Percentiles rank a stretch among this genome's conserved stretches.
Conservation (phyloP, 345 rosid species). For the Salix viminalis region DNA sequence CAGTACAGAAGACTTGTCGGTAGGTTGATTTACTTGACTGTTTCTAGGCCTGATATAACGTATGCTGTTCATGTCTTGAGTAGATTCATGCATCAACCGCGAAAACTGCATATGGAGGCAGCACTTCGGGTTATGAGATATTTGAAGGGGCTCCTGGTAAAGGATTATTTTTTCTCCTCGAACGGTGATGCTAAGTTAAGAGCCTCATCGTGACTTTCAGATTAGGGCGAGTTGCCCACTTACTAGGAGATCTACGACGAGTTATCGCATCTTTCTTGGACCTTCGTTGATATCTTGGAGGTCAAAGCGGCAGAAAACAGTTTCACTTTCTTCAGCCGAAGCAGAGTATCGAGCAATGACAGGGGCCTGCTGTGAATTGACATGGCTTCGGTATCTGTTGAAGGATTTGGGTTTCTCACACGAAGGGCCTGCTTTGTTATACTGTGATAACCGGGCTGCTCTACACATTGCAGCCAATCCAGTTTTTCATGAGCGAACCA, state of each 20-base stretch:
- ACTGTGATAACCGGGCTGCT: too few relatives aligned
- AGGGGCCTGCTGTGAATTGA: too few relatives aligned
- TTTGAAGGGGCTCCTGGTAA: not conserved
- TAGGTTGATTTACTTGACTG: not conserved
- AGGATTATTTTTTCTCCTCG: not conserved
- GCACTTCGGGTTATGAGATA: not conserved
- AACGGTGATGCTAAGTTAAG: not conserved
- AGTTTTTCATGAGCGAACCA: too few relatives aligned
- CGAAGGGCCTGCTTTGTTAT: too few relatives aligned
- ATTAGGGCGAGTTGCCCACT: not conserved
- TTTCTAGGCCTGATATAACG: conserved; percentile 8
- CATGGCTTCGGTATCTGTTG: too few relatives aligned
- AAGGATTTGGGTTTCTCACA: too few relatives aligned
- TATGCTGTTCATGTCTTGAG: not conserved
- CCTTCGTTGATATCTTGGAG: not conserved
- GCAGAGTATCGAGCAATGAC: too few relatives aligned
- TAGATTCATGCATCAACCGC: conserved; percentile 6
- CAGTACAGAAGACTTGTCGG: not conserved
- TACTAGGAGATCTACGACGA: not conserved
- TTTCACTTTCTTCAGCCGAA: not conserved
- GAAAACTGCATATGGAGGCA: not conserved
- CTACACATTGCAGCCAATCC: too few relatives aligned
- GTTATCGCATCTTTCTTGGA: not conserved
- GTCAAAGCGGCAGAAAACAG: not conserved
- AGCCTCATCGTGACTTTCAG: not conserved